Evolutionary conservation across 2,329 filamentous ascomycete genomes (phyloP).

Genomic region (Drechslerella coelobrocha): DNA sequence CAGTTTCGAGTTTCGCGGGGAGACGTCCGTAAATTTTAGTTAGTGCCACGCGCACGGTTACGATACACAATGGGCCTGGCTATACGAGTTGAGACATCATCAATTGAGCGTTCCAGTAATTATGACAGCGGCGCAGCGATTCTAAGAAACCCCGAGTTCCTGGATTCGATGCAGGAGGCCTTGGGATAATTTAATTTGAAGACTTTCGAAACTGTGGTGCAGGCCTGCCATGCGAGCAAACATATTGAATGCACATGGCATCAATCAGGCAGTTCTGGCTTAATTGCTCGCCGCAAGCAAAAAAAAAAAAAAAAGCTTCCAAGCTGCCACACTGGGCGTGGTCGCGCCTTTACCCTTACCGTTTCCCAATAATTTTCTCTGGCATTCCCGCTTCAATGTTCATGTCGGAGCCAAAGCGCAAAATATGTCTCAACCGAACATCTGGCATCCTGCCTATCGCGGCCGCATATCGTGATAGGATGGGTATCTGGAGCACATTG

Average conservation of each 20-base stretch:
- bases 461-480: conserved; percentile 16
- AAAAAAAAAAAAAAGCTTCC: conserved; percentile 31
- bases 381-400: not conserved
- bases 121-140: not conserved
- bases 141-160: not conserved
- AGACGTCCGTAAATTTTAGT: not conserved
- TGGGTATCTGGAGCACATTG: not conserved
- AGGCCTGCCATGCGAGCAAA: not conserved
- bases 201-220: not conserved
- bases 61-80: no score
- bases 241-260: not conserved
- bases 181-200: conserved; percentile 7
- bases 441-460: conserved; percentile 43
- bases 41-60: not conserved
- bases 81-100: no score
- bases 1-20: not conserved
- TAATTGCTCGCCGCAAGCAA: conserved; percentile 13
- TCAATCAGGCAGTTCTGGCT: conserved; percentile 23
- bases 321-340: conserved; percentile 45
- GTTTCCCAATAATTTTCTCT: not conserved
- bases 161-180: conserved; percentile 3
- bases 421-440: conserved; percentile 38
- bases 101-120: not conserved
- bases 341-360: not conserved
- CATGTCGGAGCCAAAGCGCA: conserved; percentile 11